Evolutionary conservation across 2,329 filamentous ascomycete species (phyloP).

Genomic region (Arthrocladium fulminans): DNA sequence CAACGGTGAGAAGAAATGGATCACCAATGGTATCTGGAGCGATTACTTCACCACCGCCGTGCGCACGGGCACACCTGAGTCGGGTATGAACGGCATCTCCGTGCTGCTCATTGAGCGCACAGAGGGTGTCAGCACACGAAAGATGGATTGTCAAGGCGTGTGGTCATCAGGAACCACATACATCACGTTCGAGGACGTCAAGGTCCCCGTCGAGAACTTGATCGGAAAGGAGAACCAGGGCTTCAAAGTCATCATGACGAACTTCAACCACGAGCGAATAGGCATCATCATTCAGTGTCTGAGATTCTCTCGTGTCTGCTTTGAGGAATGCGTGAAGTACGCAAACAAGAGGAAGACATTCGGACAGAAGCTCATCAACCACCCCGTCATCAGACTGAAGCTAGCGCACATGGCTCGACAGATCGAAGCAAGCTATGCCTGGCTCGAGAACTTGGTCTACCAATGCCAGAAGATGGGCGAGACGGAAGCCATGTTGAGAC

Average conservation of each 20-base stretch:
- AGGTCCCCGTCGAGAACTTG: slow-evolving; percentile 97
- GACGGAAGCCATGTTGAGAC: slow-evolving; percentile 88
- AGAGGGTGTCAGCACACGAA: slow-evolving; percentile 80
- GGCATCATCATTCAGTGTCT: slow-evolving; percentile 97
- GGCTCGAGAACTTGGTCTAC: slow-evolving; percentile 91
- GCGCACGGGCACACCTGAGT: slow-evolving; percentile 61
- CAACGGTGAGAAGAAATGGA: slow-evolving; percentile 99
- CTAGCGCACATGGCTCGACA: slow-evolving; percentile 97
- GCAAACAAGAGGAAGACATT: slow-evolving; percentile 96
- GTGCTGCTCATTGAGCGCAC: slow-evolving; percentile 86
- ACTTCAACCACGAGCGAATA: slow-evolving; percentile 99
- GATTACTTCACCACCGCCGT: slow-evolving; percentile 98
- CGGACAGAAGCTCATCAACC: slow-evolving; percentile 90
- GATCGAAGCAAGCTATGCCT: slow-evolving; percentile 93
- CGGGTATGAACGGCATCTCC: slow-evolving; percentile 84
- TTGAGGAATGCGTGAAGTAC: slow-evolving; percentile 93
- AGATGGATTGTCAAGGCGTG: slow-evolving; percentile 98
- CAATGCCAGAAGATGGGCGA: slow-evolving; percentile 91
- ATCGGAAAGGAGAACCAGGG: slow-evolving; percentile 97
- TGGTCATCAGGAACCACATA: slow-evolving; percentile 95
- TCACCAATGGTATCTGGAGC: slow-evolving; percentile 92
- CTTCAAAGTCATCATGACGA: slow-evolving; percentile 98
- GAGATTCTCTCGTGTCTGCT: slow-evolving; percentile 92
- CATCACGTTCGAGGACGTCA: slow-evolving; percentile 97
- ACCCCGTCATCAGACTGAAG: slow-evolving; percentile 95